Conservation (phyloP, 202 grass and related monocot genomes). For the Saccharum hybrid region DNA sequence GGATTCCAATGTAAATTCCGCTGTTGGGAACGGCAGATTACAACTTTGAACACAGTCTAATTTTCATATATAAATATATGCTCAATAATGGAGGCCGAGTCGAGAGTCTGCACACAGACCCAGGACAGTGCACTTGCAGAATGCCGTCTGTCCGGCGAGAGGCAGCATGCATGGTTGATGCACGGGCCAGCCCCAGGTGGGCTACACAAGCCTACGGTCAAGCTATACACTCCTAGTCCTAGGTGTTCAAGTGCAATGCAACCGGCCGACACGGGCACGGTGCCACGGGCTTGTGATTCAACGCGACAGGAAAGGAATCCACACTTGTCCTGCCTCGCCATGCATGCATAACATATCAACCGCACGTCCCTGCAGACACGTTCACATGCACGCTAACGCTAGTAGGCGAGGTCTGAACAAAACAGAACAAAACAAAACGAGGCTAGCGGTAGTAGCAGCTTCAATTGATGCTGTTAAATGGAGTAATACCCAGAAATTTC, state of each 20-base stretch:
- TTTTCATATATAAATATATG: too few species aligned
- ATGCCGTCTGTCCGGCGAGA: background rate
- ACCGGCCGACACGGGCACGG: conserved; percentile 14
- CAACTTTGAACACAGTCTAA: too few species aligned
- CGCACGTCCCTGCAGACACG: background rate
- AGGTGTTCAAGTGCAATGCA: background rate
- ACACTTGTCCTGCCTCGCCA: conserved; percentile 17
- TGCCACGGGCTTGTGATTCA: conserved; percentile 21
- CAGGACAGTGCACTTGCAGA: background rate
- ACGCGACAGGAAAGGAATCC: conserved; percentile 27
- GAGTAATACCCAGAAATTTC: background rate
- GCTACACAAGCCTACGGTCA: background rate
- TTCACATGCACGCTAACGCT: conserved; percentile 24
- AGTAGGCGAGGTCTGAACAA: background rate
- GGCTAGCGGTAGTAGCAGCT: too few species aligned
- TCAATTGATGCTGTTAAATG: background rate
- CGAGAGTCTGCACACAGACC: background rate
- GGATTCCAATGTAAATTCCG: too few species aligned
- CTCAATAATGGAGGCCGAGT: too few species aligned
- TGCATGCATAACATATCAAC: background rate
- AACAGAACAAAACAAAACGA: background rate
- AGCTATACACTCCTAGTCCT: background rate
- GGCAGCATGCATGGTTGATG: background rate
- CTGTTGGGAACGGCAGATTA: too few species aligned
- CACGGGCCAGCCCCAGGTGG: background rate